Conservation (phyloP, 176 grass and related monocot species). For the Oryza nivara region DNA sequence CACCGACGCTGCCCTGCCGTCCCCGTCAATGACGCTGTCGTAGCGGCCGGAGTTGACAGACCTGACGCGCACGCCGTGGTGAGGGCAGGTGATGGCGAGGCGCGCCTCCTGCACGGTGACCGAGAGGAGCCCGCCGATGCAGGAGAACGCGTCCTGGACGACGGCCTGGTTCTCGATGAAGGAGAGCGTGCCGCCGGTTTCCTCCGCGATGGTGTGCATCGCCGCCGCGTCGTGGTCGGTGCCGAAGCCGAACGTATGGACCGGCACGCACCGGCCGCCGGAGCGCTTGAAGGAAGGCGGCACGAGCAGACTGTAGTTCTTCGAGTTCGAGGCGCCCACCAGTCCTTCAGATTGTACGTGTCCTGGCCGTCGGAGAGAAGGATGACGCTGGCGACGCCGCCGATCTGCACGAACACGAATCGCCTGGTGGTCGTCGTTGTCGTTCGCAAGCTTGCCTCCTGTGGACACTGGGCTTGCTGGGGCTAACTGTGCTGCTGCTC, state of each 20-base stretch:
- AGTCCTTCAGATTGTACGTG: conserved; percentile 43
- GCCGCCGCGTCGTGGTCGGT: conserved; percentile 54
- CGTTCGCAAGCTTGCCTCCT: too few relatives aligned
- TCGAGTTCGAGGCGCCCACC: too few relatives aligned
- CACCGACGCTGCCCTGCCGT: conserved; percentile 37
- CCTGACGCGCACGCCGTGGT: too few relatives aligned
- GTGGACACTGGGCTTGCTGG: too few relatives aligned
- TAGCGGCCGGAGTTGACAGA: conserved; percentile 26
- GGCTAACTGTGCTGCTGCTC: too few relatives aligned
- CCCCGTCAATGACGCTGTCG: conserved; percentile 22
- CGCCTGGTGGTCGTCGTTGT: too few relatives aligned
- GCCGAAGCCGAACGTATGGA: conserved; percentile 66
- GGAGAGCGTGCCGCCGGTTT: conserved; percentile 62
- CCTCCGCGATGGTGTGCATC: conserved; percentile 60
- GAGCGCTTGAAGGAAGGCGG: conserved; percentile 24
- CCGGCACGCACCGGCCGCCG: not conserved
- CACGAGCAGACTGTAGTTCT: not conserved
- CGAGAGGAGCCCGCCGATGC: conserved; percentile 65
- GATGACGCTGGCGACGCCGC: conserved; percentile 58
- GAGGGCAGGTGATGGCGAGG: not conserved
- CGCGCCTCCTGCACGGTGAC: conserved; percentile 48
- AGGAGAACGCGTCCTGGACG: conserved; percentile 69
- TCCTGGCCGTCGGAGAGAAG: conserved; percentile 91
- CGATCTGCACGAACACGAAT: too few relatives aligned
- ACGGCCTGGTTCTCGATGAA: conserved; percentile 52